These are phyloP conservation scores for Nakazawaea wickerhamii DNA, from an alignment of 805 yeast genomes.

Conservation along the genomic window DNA sequence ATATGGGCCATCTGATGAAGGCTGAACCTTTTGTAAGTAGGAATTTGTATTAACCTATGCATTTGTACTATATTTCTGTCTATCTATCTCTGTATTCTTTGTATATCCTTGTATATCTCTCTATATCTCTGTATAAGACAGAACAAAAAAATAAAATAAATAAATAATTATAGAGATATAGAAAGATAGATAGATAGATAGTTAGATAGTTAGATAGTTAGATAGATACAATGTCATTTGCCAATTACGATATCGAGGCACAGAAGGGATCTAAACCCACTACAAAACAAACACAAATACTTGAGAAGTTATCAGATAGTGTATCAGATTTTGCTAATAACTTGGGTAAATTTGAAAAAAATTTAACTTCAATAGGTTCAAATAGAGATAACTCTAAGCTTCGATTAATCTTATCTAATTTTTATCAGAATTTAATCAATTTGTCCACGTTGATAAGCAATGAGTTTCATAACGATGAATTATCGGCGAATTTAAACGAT, in stretches of 20 bases:
- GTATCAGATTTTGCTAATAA: conserved; percentile 42
- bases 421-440: conserved; percentile 16
- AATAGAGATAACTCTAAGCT: conserved; percentile 38
- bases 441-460: conserved; percentile 1
- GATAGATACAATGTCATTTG: conserved; percentile 41
- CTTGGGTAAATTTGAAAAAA: conserved; percentile 45
- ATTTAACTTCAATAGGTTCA: conserved; percentile 47
- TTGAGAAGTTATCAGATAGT: conserved; percentile 28
- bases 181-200: neutral
- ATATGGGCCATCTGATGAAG: conserved; percentile 2
- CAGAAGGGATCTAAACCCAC: conserved; percentile 26
- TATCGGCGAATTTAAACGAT: conserved; percentile 17
- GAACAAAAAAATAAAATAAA: neutral
- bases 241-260: conserved; percentile 46
- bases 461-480: conserved; percentile 4
- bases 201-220: neutral
- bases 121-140: too few species aligned
- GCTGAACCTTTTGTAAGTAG: conserved; percentile 7
- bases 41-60: neutral
- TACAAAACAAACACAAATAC: neutral
- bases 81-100: neutral
- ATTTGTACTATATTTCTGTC: neutral
- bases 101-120: too few species aligned
- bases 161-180: neutral
- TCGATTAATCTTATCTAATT: conserved; percentile 22